A percentile compares a stretch with the other conserved stretches of the same genome.
These are phyloP conservation scores for Gynochthodes officinalis DNA, from an alignment of 257 asterid genomes.

Conservation along the genomic window DNA sequence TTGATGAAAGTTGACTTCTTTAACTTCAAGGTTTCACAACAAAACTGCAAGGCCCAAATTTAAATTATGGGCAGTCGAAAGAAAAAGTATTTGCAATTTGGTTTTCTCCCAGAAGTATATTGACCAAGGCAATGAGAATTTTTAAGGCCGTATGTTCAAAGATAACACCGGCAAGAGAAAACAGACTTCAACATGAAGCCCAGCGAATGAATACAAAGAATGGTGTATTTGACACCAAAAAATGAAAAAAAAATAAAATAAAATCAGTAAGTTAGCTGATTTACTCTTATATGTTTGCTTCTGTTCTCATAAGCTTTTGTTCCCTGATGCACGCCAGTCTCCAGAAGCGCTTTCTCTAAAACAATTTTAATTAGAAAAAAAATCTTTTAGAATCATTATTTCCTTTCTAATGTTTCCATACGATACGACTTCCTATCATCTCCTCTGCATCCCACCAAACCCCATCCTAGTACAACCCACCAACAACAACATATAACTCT, in stretches of 20 bases:
- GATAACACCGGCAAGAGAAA: background rate
- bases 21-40: background rate
- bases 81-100: too few species aligned
- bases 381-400: background rate
- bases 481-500: background rate
- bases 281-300: background rate
- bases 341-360: background rate
- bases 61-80: background rate
- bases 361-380: background rate
- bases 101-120: too few species aligned
- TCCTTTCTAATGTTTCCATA: background rate
- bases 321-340: background rate
- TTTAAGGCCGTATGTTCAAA: background rate
- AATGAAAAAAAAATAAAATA: too few species aligned
- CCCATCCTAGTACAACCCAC: background rate
- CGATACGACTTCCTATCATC: background rate
- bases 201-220: background rate
- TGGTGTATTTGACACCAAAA: background rate
- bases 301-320: too few species aligned
- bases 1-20: background rate
- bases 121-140: background rate
- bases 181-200: background rate
- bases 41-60: background rate
- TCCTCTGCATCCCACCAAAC: background rate
- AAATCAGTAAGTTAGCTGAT: background rate